These are phyloP conservation scores for Dissophora globulifera DNA, from an alignment of 192 early-diverging fungal species.

Conservation along the genomic window DNA sequence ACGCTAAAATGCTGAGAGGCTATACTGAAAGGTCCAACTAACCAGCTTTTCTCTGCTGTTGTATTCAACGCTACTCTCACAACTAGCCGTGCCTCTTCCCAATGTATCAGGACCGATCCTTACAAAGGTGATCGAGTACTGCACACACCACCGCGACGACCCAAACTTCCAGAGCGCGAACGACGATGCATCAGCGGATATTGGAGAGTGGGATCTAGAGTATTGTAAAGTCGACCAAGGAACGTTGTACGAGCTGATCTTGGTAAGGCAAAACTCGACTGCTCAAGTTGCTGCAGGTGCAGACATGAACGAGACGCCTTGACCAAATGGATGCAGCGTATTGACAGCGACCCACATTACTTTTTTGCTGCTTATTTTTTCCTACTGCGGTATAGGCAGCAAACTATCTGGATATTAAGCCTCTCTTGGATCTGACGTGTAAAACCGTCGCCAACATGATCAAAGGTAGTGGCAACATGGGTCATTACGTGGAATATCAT, in stretches of 20 bases:
- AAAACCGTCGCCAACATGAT: constrained; percentile 99
- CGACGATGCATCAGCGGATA: constrained; percentile 74
- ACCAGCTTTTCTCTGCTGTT: constrained; percentile 5
- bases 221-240: constrained; percentile 95
- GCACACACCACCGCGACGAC: constrained; percentile 81
- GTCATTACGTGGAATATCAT: no score
- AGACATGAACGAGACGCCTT: no score
- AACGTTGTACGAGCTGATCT: constrained; percentile 90
- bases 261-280: constrained; percentile 55
- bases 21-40: background rate
- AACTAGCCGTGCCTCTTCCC: constrained; percentile 83
- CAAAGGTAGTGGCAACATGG: constrained; percentile 68
- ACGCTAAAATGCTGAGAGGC: background rate
- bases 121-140: constrained; percentile 89
- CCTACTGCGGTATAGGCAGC: constrained; percentile 60
- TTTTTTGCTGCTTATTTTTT: background rate
- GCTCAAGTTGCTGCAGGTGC: no score
- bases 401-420: constrained; percentile 96
- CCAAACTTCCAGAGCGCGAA: constrained; percentile 63
- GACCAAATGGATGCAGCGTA: no score
- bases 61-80: background rate
- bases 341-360: background rate
- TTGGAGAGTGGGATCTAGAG: constrained; percentile 91
- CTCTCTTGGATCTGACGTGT: constrained; percentile 95
- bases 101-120: constrained; percentile 92